These are phyloP conservation scores for Annulohypoxylon nitens DNA, from an alignment of 495 filamentous ascomycete species.

Conservation along the genomic window DNA sequence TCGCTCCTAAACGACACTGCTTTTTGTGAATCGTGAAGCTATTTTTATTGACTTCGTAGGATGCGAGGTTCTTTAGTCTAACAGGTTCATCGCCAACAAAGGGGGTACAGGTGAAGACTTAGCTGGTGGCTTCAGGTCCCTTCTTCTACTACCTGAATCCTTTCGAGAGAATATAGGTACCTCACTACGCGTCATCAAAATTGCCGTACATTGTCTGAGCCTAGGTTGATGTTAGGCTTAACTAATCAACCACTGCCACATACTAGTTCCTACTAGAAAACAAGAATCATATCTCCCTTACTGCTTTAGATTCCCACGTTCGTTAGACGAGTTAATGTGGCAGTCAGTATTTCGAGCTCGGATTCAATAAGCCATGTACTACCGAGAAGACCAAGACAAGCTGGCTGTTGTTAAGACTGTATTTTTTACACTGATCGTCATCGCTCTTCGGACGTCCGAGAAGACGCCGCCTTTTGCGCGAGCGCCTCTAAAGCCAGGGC, in stretches of 20 bases:
- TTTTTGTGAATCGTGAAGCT: neutral
- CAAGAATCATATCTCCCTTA: neutral
- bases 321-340: neutral
- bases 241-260: neutral
- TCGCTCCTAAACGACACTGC: neutral
- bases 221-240: neutral
- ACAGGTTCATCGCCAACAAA: neutral
- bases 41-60: too few relatives aligned
- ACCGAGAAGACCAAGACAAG: too few relatives aligned
- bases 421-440: too few relatives aligned
- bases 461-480: too few relatives aligned
- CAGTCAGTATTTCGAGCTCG: neutral
- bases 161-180: neutral
- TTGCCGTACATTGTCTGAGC: neutral
- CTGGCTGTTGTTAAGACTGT: too few relatives aligned
- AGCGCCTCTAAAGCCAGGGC: too few relatives aligned
- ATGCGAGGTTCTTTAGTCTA: neutral
- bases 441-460: too few relatives aligned
- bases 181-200: neutral
- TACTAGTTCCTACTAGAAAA: neutral
- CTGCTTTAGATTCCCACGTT: neutral
- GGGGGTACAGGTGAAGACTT: neutral
- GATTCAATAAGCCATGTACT: too few relatives aligned
- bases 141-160: neutral
- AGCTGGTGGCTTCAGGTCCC: neutral